A percentile compares a stretch with the other conserved stretches of the same genome.
Evolutionary conservation across 352 stramenopile species (phyloP).

Genomic region (Phytopythium kandeliae): DNA sequence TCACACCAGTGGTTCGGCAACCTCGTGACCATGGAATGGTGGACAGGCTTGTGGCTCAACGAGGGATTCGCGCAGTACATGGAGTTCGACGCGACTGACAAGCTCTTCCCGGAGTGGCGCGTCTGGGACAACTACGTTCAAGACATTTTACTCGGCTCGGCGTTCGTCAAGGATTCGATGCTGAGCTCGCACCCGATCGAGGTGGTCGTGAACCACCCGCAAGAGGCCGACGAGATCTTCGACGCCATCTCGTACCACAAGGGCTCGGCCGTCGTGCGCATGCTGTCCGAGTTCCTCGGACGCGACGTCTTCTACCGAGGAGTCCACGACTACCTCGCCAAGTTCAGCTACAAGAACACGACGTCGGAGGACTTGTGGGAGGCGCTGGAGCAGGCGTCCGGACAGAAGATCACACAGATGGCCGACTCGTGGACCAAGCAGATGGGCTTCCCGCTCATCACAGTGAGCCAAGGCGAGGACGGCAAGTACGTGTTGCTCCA

Average conservation of each 20-base stretch:
- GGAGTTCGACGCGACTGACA: slow-evolving; percentile 92
- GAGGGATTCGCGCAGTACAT: slow-evolving; percentile 97
- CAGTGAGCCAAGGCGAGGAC: slow-evolving; percentile 57
- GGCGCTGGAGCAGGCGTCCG: slow-evolving; percentile 87
- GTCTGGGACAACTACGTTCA: slow-evolving; percentile 96
- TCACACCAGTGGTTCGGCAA: slow-evolving; percentile 98
- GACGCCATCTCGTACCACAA: slow-evolving; percentile 97
- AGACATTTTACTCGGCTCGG: slow-evolving; percentile 55
- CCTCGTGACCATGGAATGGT: slow-evolving; percentile 98
- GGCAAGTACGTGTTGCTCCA: slow-evolving; percentile 80
- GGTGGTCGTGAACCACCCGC: slow-evolving; percentile 88
- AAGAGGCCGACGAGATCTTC: slow-evolving; percentile 98
- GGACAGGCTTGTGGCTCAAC: slow-evolving; percentile 96
- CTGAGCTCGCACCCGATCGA: slow-evolving; percentile 93
- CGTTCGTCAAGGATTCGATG: slow-evolving; percentile 91
- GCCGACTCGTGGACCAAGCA: slow-evolving; percentile 93
- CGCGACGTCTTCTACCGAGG: slow-evolving; percentile 72
- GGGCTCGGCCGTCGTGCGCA: slow-evolving; percentile 67
- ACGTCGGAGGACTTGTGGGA: slow-evolving; percentile 95
- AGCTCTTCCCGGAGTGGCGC: slow-evolving; percentile 92
- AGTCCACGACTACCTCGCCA: slow-evolving; percentile 92
- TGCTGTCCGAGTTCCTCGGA: slow-evolving; percentile 69
- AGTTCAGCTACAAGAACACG: slow-evolving; percentile 94
- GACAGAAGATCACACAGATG: slow-evolving; percentile 89
- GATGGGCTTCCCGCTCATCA: slow-evolving; percentile 92